Evolutionary conservation across 441 rosid genomes (phyloP).

Genomic region (Adansonia madagascariensis): DNA sequence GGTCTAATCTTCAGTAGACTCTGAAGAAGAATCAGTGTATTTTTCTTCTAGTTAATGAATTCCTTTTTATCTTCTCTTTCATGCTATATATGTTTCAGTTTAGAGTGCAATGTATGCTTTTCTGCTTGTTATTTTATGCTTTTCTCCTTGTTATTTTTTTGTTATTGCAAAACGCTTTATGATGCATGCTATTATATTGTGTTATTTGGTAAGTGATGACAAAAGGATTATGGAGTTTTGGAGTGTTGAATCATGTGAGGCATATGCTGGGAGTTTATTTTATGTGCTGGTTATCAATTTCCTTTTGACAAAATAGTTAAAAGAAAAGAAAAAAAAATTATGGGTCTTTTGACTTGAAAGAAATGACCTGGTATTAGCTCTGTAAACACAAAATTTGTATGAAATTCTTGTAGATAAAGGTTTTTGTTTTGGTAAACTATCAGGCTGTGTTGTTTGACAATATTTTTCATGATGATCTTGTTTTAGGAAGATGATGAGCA

Average conservation of each 20-base stretch:
- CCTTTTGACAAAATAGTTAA: background rate
- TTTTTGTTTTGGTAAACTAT: background rate
- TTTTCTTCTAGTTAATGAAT: background rate
- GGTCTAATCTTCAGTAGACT: background rate
- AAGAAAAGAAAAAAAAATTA: conserved; percentile 10
- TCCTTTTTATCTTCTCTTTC: conserved; percentile 18
- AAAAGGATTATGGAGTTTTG: background rate
- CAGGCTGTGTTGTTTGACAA: conserved; percentile 19
- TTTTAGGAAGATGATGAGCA: conserved; percentile 99
- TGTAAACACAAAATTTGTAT: conserved; percentile 11
- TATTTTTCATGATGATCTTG: conserved; percentile 39
- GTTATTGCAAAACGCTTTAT: background rate
- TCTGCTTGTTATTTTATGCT: background rate
- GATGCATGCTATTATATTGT: background rate
- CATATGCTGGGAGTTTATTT: background rate
- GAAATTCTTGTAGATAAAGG: background rate
- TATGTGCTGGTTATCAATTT: background rate
- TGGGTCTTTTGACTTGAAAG: conserved; percentile 2
- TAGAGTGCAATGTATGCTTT: background rate
- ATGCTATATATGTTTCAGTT: background rate
- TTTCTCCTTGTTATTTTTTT: background rate
- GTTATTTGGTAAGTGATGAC: conserved; percentile 7
- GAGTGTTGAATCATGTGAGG: background rate
- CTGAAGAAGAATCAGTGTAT: background rate
- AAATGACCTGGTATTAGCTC: background rate